Conservation (phyloP, 148 eudicot genomes). For the Heliosperma pusillum region DNA sequence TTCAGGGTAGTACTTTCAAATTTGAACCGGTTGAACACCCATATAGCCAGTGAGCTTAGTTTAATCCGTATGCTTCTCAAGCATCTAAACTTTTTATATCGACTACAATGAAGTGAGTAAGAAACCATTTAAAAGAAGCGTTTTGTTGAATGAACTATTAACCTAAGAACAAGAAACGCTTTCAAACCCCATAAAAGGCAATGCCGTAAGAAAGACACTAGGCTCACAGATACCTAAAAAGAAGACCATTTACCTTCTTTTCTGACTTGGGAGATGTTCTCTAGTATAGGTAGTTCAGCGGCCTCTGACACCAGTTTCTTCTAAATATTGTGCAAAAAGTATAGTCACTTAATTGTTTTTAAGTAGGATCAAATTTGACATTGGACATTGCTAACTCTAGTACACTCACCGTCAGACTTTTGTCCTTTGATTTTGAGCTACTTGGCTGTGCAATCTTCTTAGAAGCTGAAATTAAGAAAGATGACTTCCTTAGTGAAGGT, state of each 20-base stretch:
- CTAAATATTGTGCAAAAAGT: constrained; percentile 6
- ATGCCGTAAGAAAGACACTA: not conserved
- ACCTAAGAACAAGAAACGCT: not conserved
- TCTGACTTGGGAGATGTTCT: constrained; percentile 15
- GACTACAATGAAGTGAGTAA: not conserved
- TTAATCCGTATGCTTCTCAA: not conserved
- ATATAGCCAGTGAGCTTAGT: too few species aligned
- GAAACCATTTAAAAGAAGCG: not conserved
- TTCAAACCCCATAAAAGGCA: not conserved
- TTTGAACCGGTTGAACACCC: too few species aligned
- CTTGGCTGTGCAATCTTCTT: constrained; percentile 23
- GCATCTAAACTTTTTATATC: not conserved
- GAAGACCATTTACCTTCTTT: constrained; percentile 16
- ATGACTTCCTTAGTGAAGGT: constrained; percentile 19
- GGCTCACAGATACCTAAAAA: not conserved
- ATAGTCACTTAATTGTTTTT: constrained; percentile 1
- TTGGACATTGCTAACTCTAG: not conserved
- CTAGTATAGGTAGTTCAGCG: constrained; percentile 22
- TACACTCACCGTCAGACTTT: constrained; percentile 24
- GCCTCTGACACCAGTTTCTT: constrained; percentile 31
- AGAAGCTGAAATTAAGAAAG: constrained; percentile 28
- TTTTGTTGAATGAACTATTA: not conserved
- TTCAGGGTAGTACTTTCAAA: too few species aligned
- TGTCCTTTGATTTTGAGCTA: constrained; percentile 25
- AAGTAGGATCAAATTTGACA: not conserved